phyloP scores from a whole-genome alignment of 2,329 filamentous ascomycete genomes.

The Helminthosporium solani region DNA sequence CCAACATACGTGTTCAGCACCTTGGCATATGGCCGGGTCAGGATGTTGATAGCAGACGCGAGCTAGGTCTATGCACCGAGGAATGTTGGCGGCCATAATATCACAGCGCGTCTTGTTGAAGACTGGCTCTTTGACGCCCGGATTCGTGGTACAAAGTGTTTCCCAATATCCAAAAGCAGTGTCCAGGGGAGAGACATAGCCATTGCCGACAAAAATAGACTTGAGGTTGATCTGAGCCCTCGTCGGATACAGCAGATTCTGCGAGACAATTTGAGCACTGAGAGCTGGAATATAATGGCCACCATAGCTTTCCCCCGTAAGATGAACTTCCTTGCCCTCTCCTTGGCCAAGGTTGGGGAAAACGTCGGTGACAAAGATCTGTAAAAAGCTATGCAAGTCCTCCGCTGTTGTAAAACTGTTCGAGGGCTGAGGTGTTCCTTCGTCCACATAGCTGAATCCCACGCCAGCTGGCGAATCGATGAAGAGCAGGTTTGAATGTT shows the following conservation, averaged over 20 bases:
- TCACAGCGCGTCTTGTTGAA: slow-evolving; percentile 51
- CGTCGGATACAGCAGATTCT: slow-evolving; percentile 46
- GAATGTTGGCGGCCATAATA: slow-evolving; percentile 48
- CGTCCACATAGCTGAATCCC: slow-evolving; percentile 42
- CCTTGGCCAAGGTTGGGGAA: slow-evolving; percentile 45
- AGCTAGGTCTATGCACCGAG: slow-evolving; percentile 47
- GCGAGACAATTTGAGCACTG: slow-evolving; percentile 47
- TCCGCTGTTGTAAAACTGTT: slow-evolving; percentile 48
- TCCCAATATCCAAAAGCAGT: slow-evolving; percentile 49
- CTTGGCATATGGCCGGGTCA: slow-evolving; percentile 45
- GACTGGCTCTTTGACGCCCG: slow-evolving; percentile 44
- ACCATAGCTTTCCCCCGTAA: slow-evolving; percentile 54
- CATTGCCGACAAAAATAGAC: slow-evolving; percentile 52
- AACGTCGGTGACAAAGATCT: slow-evolving; percentile 49
- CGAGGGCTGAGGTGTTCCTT: slow-evolving; percentile 35
- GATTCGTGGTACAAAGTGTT: slow-evolving; percentile 50
- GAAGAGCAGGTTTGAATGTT: slow-evolving; percentile 40
- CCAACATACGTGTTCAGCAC: slow-evolving; percentile 41
- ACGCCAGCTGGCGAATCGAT: slow-evolving; percentile 44
- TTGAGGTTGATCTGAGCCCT: slow-evolving; percentile 46
- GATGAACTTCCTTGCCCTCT: slow-evolving; percentile 41
- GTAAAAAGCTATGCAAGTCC: slow-evolving; percentile 54
- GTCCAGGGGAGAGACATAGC: slow-evolving; percentile 47
- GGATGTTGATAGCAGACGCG: slow-evolving; percentile 45
- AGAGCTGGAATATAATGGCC: slow-evolving; percentile 52